A percentile compares a stretch with the other conserved stretches of the same genome.
phyloP scores from a whole-genome alignment of 139 green algal species.

The Desmodesmus armatus region DNA sequence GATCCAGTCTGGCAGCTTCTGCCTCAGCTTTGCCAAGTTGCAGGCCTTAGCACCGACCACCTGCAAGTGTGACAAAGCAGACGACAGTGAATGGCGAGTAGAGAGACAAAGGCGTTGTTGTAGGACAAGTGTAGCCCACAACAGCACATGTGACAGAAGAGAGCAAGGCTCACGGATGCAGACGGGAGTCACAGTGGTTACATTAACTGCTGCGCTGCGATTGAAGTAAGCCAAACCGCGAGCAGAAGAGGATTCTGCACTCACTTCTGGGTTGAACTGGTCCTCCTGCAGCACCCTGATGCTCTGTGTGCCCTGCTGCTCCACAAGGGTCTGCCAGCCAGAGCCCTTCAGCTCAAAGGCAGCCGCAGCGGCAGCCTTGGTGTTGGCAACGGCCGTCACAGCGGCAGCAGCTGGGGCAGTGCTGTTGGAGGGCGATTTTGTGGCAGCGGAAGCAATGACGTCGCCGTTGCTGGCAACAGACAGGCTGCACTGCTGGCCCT shows the following conservation, averaged over 20 bases:
- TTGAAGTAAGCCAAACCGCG: too few relatives aligned
- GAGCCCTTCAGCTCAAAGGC: background rate
- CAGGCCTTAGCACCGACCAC: constrained; percentile 86
- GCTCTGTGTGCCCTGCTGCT: background rate
- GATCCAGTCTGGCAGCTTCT: background rate
- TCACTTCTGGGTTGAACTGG: constrained; percentile 62
- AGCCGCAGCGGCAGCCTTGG: constrained; percentile 9
- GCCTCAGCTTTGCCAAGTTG: constrained; percentile 75
- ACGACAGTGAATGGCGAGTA: too few relatives aligned
- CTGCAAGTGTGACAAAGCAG: too few relatives aligned
- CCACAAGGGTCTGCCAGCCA: background rate
- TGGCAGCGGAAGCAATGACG: constrained; percentile 29
- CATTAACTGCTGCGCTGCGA: too few relatives aligned
- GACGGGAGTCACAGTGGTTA: too few relatives aligned
- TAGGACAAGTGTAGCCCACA: too few relatives aligned
- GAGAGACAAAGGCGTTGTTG: too few relatives aligned
- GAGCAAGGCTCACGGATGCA: too few relatives aligned
- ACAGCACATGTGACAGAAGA: too few relatives aligned
- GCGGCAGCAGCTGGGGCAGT: background rate
- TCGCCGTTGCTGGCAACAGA: constrained; percentile 34
- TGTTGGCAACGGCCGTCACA: background rate
- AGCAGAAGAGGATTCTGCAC: too few relatives aligned
- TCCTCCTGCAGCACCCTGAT: constrained; percentile 56
- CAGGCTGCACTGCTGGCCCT: constrained; percentile 34
- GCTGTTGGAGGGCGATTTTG: background rate